These are phyloP conservation scores for Colletotrichum coccodes DNA, from an alignment of 2,329 filamentous ascomycete species.

Conservation along the genomic window DNA sequence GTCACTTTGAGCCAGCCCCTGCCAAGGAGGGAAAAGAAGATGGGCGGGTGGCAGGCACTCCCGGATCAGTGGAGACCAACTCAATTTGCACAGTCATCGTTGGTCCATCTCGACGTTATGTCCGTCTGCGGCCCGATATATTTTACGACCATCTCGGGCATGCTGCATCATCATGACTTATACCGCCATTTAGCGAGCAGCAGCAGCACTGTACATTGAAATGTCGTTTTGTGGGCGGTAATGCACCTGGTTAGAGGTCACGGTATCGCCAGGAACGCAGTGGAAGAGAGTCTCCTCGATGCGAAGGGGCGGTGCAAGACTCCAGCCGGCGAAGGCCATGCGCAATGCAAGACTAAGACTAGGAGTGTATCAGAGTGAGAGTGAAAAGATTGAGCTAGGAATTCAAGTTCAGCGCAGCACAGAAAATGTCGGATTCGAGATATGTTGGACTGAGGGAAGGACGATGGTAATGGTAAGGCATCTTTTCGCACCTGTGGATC, in stretches of 20 bases:
- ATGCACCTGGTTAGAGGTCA: background rate
- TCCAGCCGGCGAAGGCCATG: background rate
- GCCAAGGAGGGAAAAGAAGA: background rate
- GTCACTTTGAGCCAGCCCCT: background rate
- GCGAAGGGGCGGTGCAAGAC: background rate
- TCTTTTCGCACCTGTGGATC: too few species aligned
- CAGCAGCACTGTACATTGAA: background rate
- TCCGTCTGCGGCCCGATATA: background rate
- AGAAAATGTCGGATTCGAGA: background rate
- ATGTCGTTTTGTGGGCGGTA: background rate
- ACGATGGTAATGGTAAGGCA: background rate
- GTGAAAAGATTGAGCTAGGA: background rate
- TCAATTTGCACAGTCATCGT: conserved; percentile 8
- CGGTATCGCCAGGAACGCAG: background rate
- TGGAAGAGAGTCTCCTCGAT: background rate
- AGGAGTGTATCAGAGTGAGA: background rate
- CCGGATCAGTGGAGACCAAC: background rate
- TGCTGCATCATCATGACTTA: background rate
- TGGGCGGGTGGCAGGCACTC: background rate
- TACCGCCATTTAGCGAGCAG: background rate
- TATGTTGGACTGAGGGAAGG: background rate
- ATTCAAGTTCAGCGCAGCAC: conserved; percentile 4
- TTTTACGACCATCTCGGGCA: background rate
- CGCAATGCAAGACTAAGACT: background rate
- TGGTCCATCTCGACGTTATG: background rate